A percentile compares a stretch with the other conserved stretches of the same genome.
Evolutionary conservation across 2,329 filamentous ascomycete genomes (phyloP).

Genomic region (Xylaria sp.): DNA sequence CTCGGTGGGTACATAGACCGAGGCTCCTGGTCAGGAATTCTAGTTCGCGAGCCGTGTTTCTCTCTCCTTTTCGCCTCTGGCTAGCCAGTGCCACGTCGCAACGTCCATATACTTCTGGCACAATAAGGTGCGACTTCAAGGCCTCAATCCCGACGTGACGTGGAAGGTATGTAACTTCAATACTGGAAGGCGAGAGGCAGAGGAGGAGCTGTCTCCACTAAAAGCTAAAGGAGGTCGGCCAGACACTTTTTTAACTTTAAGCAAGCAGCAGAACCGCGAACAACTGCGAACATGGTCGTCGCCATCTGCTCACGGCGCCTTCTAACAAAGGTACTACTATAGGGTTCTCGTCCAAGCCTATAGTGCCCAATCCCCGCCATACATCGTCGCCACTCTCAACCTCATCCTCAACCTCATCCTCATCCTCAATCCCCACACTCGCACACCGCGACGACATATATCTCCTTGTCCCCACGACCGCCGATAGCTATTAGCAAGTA

Average conservation of each 20-base stretch:
- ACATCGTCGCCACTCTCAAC: neutral
- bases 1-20: neutral
- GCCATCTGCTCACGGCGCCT: neutral
- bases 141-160: neutral
- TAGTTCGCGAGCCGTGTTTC: neutral
- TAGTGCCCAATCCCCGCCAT: neutral
- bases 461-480: neutral
- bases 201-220: constrained; percentile 4
- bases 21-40: too few species aligned
- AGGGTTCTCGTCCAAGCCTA: too few species aligned
- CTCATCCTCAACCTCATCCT: neutral
- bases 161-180: too few species aligned
- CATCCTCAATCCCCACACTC: neutral
- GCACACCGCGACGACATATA: neutral
- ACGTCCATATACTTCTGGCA: neutral
- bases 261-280: neutral
- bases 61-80: neutral
- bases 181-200: neutral
- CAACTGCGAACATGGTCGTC: neutral
- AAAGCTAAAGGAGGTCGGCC: neutral
- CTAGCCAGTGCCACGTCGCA: constrained; percentile 5
- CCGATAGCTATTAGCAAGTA: neutral
- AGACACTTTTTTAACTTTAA: neutral
- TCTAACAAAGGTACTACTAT: neutral
- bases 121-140: constrained; percentile 1